Evolutionary conservation across 1,139 yeast species (phyloP).

Genomic region (Pichia sp.): DNA sequence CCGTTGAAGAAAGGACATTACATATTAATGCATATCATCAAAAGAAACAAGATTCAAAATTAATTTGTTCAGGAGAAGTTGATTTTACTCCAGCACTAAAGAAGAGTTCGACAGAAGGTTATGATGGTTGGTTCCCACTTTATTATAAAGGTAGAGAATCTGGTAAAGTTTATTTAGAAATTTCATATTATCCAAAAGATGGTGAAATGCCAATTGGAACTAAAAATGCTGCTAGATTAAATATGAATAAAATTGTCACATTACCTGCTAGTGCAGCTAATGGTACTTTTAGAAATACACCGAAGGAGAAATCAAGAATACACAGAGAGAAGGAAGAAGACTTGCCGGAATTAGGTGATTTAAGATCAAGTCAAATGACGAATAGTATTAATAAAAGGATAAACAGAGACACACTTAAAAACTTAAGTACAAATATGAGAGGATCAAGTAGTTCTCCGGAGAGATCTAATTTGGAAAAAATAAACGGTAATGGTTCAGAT

Average conservation of each 20-base stretch:
- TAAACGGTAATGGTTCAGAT: not conserved
- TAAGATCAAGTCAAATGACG: slow-evolving; percentile 3
- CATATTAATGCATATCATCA: slow-evolving; percentile 80
- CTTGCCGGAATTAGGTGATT: slow-evolving; percentile 10
- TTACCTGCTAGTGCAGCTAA: not conserved
- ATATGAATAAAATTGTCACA: not conserved
- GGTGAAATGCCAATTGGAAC: slow-evolving; percentile 33
- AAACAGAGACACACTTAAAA: not conserved
- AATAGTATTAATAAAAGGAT: not conserved
- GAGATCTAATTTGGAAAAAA: not conserved
- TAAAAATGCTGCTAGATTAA: slow-evolving; percentile 18
- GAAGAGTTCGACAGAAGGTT: slow-evolving; percentile 64
- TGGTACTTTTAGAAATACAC: slow-evolving; percentile 5
- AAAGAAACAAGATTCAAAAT: slow-evolving; percentile 76
- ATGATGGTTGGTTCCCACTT: slow-evolving; percentile 80
- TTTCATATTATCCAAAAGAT: slow-evolving; percentile 79
- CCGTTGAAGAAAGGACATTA: slow-evolving; percentile 58
- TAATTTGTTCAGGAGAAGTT: slow-evolving; percentile 76
- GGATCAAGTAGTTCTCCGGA: no score
- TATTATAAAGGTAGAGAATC: slow-evolving; percentile 69
- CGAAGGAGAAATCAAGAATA: slow-evolving; percentile 1
- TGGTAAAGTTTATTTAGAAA: slow-evolving; percentile 82
- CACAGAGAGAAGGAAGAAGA: slow-evolving; percentile 4
- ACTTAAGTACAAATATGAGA: no score
- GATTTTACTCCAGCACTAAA: slow-evolving; percentile 70